Percentiles rank a stretch among this genome's conserved stretches.
Conservation (phyloP, 768 basidiomycete species). For the Russula emetica region DNA sequence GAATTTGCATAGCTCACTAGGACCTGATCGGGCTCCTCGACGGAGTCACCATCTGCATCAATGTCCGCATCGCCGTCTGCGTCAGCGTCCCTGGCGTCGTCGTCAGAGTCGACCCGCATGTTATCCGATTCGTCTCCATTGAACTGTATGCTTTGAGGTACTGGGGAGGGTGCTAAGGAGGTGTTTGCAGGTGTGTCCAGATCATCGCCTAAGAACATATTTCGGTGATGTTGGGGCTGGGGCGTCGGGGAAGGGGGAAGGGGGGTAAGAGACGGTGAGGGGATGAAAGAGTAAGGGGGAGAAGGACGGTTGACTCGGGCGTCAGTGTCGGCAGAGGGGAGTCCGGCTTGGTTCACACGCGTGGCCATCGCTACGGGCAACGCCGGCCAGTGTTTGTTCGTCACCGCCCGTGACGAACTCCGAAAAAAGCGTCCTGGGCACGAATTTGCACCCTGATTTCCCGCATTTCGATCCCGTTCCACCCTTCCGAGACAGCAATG, state of each 20-base stretch:
- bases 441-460: conserved; percentile 28
- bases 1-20: conserved; percentile 39
- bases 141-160: conserved; percentile 39
- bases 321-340: conserved; percentile 37
- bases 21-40: conserved; percentile 41
- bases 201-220: conserved; percentile 26
- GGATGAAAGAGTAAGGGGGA: conserved; percentile 33
- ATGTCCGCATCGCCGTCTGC: conserved; percentile 56
- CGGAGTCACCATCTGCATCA: conserved; percentile 60
- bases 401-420: conserved; percentile 39
- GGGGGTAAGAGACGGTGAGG: conserved; percentile 30
- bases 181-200: conserved; percentile 29
- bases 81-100: conserved; percentile 34
- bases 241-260: conserved; percentile 30
- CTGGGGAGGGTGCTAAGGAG: conserved; percentile 31
- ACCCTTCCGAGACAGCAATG: conserved; percentile 19
- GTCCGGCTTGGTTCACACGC: conserved; percentile 39
- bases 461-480: conserved; percentile 18
- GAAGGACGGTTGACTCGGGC: conserved; percentile 36
- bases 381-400: conserved; percentile 35
- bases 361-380: conserved; percentile 36
- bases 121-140: conserved; percentile 46
- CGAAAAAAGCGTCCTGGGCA: conserved; percentile 32
- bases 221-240: conserved; percentile 19
- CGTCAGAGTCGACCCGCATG: conserved; percentile 69